Evolutionary conservation across 139 green algal genomes (phyloP), one percentile per base, ranked within the genome.

Genomic region (Closterium sp.): DNA sequence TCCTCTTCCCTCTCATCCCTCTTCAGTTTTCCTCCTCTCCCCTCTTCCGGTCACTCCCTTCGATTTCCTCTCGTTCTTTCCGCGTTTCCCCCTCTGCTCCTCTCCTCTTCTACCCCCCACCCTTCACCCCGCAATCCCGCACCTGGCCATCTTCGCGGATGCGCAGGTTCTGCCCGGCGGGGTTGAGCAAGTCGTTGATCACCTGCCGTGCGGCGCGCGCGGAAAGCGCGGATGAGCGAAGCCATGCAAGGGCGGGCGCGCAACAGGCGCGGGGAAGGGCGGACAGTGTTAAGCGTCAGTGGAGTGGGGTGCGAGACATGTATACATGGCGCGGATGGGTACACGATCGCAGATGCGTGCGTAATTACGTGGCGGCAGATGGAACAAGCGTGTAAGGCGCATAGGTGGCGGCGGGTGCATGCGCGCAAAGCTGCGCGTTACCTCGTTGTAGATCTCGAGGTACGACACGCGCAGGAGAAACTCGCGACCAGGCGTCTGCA

Each of bases 121-220:
- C 7, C 50, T 73, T 11, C 50, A 9, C 10, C 50, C 2, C 13
- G 10, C 7, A 62, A 1, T 4, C 13, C 19, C 62, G 13, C 89
- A 94, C 91, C 91, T 94, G 92, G 2, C 22, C 24, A 27, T 95
- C 93, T 94, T 98, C 97, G 3, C 97, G 91, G 73, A 99, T 94
- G 92, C 97, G 96, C 31, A 99, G 95, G 94, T 99, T 98, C 85
- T 95, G 96, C 30, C 95, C 92, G 7, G 88, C 45, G 2, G 97
- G 96, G 91, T 99, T 97, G 70, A 99, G 94, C 92, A 99, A 94
- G 96, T 99, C 98, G 91, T 99, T 99, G 22, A 99, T 92, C n/a
- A 97, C 97, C 96, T 99, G 92, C 88, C 84, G n/a, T 73, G 50
- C 1, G 13, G 10, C 1, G 2, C 13, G 50, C 50, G 50, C 13